A percentile compares a stretch with the other conserved stretches of the same genome.
Conservation (phyloP, 305 asterid genomes). For the Withania somnifera region DNA sequence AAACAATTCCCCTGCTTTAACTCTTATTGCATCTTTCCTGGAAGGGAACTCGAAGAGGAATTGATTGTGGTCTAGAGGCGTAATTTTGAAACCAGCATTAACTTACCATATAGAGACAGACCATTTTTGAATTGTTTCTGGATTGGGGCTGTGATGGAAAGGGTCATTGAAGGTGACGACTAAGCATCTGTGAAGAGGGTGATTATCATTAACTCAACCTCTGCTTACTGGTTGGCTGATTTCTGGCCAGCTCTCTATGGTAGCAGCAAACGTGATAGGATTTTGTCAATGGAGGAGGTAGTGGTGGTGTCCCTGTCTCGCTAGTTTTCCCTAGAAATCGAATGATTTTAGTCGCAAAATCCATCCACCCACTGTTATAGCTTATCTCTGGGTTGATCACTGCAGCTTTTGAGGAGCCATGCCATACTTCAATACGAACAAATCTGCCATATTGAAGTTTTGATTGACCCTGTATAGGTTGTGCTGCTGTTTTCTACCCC, state of each 20-base stretch:
- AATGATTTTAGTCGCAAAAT: not conserved
- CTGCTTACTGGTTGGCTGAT: not conserved
- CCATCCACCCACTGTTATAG: not conserved
- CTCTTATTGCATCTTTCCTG: not conserved
- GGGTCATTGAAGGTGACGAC: not conserved
- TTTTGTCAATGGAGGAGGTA: not conserved
- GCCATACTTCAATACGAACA: not conserved
- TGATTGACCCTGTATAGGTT: not conserved
- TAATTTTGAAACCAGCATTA: not conserved
- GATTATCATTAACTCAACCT: too few species aligned
- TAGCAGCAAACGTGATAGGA: not conserved
- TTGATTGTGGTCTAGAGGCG: not conserved
- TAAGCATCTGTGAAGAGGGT: not conserved
- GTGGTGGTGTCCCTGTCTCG: not conserved
- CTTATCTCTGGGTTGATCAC: not conserved
- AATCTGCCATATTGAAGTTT: not conserved
- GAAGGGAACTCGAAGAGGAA: not conserved
- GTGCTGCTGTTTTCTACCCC: not conserved
- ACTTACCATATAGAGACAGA: not conserved
- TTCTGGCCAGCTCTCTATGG: not conserved
- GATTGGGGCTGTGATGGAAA: not conserved
- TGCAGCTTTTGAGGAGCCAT: not conserved
- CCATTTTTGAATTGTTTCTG: not conserved
- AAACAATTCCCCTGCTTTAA: too few species aligned
- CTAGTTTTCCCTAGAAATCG: rapidly evolving